These are phyloP conservation scores for Colletotrichum sp. DNA, from an alignment of 2,329 filamentous ascomycete genomes.

Conservation along the genomic window DNA sequence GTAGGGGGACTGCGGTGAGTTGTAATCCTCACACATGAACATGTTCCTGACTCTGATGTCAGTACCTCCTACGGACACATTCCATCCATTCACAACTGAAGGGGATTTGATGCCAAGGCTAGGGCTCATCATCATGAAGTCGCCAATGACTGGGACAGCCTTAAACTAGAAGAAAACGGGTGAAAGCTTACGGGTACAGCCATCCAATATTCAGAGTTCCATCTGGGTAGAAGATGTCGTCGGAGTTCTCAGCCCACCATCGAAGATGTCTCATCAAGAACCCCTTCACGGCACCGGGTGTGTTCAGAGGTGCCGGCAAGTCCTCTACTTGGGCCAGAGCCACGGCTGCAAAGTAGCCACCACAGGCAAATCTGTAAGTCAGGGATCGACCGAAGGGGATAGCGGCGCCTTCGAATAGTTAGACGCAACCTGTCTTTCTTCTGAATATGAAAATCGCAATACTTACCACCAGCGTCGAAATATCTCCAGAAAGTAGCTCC, in stretches of 20 bases:
- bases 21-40: conserved; percentile 62
- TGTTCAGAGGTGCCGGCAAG: conserved; percentile 39
- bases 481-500: conserved; percentile 49
- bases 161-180: rapidly evolving
- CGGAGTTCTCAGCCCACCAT: conserved; percentile 50
- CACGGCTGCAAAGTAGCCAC: conserved; percentile 51
- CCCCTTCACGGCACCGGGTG: conserved; percentile 48
- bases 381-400: conserved; percentile 58
- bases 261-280: conserved; percentile 53
- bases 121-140: rapidly evolving
- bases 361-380: conserved; percentile 56
- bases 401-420: conserved; percentile 42
- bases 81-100: rapidly evolving
- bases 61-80: not conserved
- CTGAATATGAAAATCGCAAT: no score
- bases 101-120: rapidly evolving
- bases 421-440: not conserved
- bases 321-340: conserved; percentile 44
- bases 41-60: conserved; percentile 40
- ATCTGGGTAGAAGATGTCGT: conserved; percentile 51
- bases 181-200: conserved; percentile 31
- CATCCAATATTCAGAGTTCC: conserved; percentile 54
- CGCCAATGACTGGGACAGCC: not conserved
- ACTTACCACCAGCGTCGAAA: conserved; percentile 48
- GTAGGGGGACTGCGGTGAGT: conserved; percentile 60